A percentile compares a stretch with the other conserved stretches of the same genome.
Conservation (phyloP, 768 basidiomycete species). For the Tylopilus felleus region DNA sequence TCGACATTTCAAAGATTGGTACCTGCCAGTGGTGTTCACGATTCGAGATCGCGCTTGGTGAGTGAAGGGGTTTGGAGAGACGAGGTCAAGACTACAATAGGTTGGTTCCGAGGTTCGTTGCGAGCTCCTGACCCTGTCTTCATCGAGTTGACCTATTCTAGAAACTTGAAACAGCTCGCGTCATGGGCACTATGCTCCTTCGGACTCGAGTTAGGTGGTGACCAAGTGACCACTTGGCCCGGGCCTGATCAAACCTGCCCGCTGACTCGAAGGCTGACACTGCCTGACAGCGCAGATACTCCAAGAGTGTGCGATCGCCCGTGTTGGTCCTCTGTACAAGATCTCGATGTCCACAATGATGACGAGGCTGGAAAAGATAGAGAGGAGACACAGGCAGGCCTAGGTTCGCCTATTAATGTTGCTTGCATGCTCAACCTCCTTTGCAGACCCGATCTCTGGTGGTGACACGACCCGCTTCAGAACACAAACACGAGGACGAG, state of each 20-base stretch:
- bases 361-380: conserved; percentile 18
- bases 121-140: no score
- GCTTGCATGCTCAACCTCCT: neutral
- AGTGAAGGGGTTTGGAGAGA: conserved; percentile 21
- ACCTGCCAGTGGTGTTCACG: no score
- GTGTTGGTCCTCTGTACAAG: neutral
- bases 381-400: conserved; percentile 11
- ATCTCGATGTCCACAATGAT: conserved; percentile 2
- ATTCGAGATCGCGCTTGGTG: conserved; percentile 72
- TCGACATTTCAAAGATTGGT: conserved; percentile 84
- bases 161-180: no score
- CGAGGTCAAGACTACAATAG: neutral
- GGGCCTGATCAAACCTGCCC: no score
- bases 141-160: no score
- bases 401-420: neutral
- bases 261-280: no score
- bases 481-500: conserved; percentile 29
- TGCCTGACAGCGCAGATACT: no score
- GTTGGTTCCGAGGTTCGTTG: no score
- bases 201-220: no score
- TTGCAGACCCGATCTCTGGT: neutral
- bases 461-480: neutral
- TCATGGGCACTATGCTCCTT: no score
- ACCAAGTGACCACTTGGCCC: no score
- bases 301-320: no score